Conservation (phyloP, 2,329 filamentous ascomycete species). For the Talaromyces sp. region DNA sequence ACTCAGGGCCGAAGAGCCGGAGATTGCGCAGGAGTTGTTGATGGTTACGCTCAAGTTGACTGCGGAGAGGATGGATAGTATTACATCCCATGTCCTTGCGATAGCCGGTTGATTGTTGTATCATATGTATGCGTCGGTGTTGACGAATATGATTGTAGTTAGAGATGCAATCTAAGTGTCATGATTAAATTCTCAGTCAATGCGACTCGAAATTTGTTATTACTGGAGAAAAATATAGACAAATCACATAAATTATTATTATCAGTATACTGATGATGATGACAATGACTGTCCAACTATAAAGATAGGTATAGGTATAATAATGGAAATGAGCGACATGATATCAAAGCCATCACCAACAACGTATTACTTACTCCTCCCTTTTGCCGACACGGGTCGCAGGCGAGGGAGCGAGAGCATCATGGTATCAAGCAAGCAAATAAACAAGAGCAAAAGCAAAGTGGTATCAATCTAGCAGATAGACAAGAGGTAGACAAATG, state of each 20-base stretch:
- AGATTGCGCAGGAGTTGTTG: constrained; percentile 79
- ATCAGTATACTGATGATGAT: constrained; percentile 16
- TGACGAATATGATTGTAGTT: neutral
- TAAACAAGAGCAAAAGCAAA: constrained; percentile 7
- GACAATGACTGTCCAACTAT: constrained; percentile 3
- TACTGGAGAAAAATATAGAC: neutral
- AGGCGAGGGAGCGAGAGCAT: neutral
- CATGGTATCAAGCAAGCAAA: constrained; percentile 13
- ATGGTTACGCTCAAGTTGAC: constrained; percentile 89
- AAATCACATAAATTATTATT: constrained; percentile 15
- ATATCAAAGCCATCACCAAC: neutral
- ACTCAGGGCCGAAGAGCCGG: constrained; percentile 69
- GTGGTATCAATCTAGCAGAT: constrained; percentile 37
- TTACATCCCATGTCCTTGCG: constrained; percentile 48
- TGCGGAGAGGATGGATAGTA: constrained; percentile 81
- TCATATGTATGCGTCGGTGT: neutral
- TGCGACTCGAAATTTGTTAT: neutral
- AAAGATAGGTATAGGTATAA: constrained; percentile 4
- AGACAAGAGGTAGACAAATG: constrained; percentile 10
- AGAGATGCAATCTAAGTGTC: neutral
- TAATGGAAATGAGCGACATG: constrained; percentile 12
- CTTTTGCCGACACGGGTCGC: neutral
- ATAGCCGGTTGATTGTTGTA: constrained; percentile 17
- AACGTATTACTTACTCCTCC: constrained; percentile 1
- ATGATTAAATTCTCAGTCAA: neutral